Evolutionary conservation across 1,284 basidiomycete species (phyloP).

Genomic region (Cutaneotrichosporon mucoides): DNA sequence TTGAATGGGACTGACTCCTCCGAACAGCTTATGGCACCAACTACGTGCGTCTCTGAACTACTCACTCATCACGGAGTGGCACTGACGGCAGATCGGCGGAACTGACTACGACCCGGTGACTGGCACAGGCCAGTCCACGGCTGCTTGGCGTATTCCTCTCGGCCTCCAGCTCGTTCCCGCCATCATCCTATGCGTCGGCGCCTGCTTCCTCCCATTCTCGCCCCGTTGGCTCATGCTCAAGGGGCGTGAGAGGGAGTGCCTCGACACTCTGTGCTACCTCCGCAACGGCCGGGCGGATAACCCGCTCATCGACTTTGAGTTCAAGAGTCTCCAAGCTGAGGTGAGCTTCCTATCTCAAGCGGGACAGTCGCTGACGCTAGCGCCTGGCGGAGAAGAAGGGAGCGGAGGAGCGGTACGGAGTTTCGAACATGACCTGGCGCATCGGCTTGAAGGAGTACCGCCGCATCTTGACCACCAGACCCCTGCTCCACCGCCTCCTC

Average conservation of each 20-base stretch:
- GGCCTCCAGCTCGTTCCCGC: conserved; percentile 64
- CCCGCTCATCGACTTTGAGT: conserved; percentile 70
- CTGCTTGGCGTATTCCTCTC: conserved; percentile 70
- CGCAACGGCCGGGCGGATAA: conserved; percentile 58
- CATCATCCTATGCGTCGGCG: conserved; percentile 33
- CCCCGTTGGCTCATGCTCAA: conserved; percentile 59
- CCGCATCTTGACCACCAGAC: conserved; percentile 40
- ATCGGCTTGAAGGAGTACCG: conserved; percentile 41
- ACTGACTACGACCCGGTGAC: conserved; percentile 13
- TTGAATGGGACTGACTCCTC: no score
- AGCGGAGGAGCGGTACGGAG: conserved; percentile 45
- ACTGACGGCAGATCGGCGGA: conserved; percentile 25
- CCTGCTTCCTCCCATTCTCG: conserved; percentile 49
- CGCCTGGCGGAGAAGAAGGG: conserved; percentile 65
- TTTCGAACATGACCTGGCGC: conserved; percentile 32
- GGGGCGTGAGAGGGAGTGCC: conserved; percentile 67
- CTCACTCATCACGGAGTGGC: neutral
- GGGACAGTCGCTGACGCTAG: neutral
- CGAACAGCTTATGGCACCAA: conserved; percentile 53
- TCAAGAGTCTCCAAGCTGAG: conserved; percentile 75
- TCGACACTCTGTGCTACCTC: conserved; percentile 61
- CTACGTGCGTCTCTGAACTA: conserved; percentile 26
- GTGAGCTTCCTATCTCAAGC: neutral
- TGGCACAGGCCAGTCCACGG: conserved; percentile 39
- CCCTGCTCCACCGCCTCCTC: conserved; percentile 41